These are phyloP conservation scores for Dacryopinax spathularia DNA, from an alignment of 768 basidiomycete species.

Conservation along the genomic window DNA sequence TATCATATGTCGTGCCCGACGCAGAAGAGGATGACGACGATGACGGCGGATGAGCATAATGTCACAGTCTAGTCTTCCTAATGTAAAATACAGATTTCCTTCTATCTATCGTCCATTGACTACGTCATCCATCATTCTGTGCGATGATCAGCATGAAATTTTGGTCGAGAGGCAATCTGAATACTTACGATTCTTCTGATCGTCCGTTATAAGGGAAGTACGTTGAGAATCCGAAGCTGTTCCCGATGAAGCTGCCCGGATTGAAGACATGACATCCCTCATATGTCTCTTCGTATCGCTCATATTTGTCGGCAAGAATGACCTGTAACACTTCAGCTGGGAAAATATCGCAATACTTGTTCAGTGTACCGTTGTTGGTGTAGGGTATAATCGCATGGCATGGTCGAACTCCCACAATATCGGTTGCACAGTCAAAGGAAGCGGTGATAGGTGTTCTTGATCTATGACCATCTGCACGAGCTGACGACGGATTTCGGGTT, in stretches of 20 bases:
- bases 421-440: slow-evolving; percentile 73
- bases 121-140: neutral
- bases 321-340: slow-evolving; percentile 36
- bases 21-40: neutral
- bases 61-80: neutral
- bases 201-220: slow-evolving; percentile 75
- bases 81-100: neutral
- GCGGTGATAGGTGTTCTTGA: slow-evolving; percentile 83
- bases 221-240: slow-evolving; percentile 71
- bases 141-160: neutral
- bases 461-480: slow-evolving; percentile 93
- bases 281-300: slow-evolving; percentile 90
- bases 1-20: neutral
- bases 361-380: slow-evolving; percentile 70
- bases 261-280: slow-evolving; percentile 99
- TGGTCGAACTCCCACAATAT: slow-evolving; percentile 85
- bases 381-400: slow-evolving; percentile 77
- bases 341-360: neutral
- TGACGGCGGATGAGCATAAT: neutral
- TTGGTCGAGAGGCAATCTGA: neutral
- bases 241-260: slow-evolving; percentile 81
- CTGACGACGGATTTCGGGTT: slow-evolving; percentile 27
- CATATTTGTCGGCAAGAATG: slow-evolving; percentile 90
- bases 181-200: slow-evolving; percentile 65
- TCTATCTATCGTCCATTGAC: neutral